Base-by-base conservation (phyloP, 768 basidiomycete species). In the Lactarius hatsudake region DNA sequence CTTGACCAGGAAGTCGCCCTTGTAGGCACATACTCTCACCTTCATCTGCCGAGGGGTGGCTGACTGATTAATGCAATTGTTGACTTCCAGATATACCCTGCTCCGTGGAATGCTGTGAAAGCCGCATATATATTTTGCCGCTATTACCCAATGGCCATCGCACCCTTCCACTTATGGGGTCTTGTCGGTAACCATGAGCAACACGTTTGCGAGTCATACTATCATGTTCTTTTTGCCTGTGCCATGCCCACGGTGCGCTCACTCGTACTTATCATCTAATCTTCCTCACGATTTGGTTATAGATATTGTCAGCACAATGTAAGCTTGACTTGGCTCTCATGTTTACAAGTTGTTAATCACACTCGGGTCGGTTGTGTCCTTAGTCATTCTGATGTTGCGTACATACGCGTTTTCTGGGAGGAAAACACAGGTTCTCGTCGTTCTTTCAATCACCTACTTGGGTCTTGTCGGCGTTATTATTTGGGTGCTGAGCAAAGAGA, bases 351-450 rank as follows among this genome's bases (percentile, higher is more conserved):
- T 38, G 45, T 42, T 51, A 23, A 59, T 68, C n/a, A 68, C 36
- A 2, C 40, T n/a, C n/a, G 9, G 34, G 26, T 12, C 10, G 9
- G 36, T 36, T 7, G 12, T 36, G 48, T 28, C n/a, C 12, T 48
- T n/a, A 70, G 69, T 68, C n/a, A 66, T 70, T 32, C 60, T 70
- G 12, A 68, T 70, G 66, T 34, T 70, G 51, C 69, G 69, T 32
- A 55, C 69, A 23, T 70, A 70, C 20, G 66, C 69, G 2, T 70
- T 70, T 53, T 30, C 69, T 18, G 69, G 66, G 15, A 62, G 62
- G 48, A 43, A 6, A 38, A 59, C n/a, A 20, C 7, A 1, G 2
- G 8, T 68, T 57, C 66, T 70, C 13, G 43, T 36, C 55, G 7
- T 36, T 36, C 69, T 70, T 13, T 61, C 26, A 2, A 15, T 20